Conservation (phyloP, 78 protist species). For the Dictyostelium capitatum region DNA sequence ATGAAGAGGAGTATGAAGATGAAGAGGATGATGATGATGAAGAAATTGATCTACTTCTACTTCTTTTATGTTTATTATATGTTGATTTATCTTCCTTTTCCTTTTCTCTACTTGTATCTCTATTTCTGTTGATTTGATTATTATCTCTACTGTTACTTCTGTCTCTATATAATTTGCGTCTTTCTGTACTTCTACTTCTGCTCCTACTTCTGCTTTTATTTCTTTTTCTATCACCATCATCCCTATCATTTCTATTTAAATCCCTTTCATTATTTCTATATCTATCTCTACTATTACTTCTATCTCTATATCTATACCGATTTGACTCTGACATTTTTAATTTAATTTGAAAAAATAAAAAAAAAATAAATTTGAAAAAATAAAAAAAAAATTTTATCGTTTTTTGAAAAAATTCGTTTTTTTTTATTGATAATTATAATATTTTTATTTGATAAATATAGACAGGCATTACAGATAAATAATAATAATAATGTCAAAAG, state of each 20-base stretch:
- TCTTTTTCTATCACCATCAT: neutral
- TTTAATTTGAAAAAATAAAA: neutral
- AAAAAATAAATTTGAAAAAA: neutral
- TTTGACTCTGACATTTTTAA: neutral
- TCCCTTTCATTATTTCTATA: neutral
- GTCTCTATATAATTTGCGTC: neutral
- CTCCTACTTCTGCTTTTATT: neutral
- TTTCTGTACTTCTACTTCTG: conserved; percentile 4
- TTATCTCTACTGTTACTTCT: neutral
- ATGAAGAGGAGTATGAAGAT: neutral
- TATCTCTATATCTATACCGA: conserved; percentile 12
- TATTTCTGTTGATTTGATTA: neutral
- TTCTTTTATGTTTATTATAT: conserved; percentile 32
- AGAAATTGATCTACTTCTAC: conserved; percentile 23
- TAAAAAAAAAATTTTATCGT: too few species aligned
- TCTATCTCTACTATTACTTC: conserved; percentile 11
- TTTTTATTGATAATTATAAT: too few species aligned
- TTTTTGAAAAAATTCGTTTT: neutral
- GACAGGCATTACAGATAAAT: neutral
- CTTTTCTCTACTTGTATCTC: neutral
- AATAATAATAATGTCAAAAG: neutral
- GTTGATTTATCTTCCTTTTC: neutral
- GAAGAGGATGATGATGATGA: neutral
- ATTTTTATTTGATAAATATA: neutral
- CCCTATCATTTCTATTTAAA: neutral